Conservation (phyloP, 2,329 filamentous ascomycete genomes). For the Remersonia thermophila region DNA sequence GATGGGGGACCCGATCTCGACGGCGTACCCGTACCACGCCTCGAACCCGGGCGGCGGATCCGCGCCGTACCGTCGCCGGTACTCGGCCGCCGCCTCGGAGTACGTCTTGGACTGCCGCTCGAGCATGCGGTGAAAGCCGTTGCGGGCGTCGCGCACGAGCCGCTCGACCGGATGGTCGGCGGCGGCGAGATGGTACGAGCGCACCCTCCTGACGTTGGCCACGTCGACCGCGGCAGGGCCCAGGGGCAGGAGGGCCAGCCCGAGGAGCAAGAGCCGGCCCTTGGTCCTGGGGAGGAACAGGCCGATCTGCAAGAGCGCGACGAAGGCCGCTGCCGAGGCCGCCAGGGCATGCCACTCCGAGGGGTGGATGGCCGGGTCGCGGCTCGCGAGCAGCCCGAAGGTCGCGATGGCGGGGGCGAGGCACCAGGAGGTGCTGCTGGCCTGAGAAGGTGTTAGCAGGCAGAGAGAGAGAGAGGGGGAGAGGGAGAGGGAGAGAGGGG, state of each 20-base stretch:
- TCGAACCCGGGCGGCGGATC: constrained; percentile 35
- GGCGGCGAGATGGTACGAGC: constrained; percentile 3
- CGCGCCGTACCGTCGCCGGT: constrained; percentile 53
- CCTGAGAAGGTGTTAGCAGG: constrained; percentile 14
- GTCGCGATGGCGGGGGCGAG: constrained; percentile 20
- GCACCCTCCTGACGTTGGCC: constrained; percentile 13
- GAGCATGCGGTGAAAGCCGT: constrained; percentile 21
- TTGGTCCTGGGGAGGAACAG: constrained; percentile 22
- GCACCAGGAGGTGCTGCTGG: constrained; percentile 23
- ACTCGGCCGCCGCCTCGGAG: constrained; percentile 64
- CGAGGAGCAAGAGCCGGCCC: constrained; percentile 20
- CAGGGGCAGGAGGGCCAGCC: constrained; percentile 20
- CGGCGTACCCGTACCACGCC: constrained; percentile 33
- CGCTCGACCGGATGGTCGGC: constrained; percentile 25
- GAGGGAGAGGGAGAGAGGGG: too few relatives aligned
- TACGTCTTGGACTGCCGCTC: constrained; percentile 60
- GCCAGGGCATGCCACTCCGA: too few relatives aligned
- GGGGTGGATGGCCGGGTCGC: constrained; percentile 19
- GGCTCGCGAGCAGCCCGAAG: constrained; percentile 22
- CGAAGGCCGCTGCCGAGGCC: too few relatives aligned
- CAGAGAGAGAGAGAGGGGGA: too few relatives aligned
- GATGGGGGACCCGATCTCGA: constrained; percentile 27
- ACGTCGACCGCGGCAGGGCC: constrained; percentile 22
- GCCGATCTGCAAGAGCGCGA: constrained; percentile 22
- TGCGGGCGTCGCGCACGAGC: constrained; percentile 20